Conservation (phyloP, 2,329 filamentous ascomycete species). For the Apiospora marii region DNA sequence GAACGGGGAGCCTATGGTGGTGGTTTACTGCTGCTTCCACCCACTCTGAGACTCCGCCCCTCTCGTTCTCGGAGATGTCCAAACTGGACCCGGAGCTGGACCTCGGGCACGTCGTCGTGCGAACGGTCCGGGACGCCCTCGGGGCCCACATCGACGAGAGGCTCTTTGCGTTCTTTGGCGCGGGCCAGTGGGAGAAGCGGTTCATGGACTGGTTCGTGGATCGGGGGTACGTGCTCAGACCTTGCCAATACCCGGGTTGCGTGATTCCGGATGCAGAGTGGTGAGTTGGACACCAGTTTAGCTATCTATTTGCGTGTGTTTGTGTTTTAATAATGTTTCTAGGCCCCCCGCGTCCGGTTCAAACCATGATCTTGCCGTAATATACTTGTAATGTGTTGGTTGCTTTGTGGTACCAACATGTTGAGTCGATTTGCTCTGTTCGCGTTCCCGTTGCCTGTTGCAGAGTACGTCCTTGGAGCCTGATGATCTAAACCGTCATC, state of each 20-base stretch:
- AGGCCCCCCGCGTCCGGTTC: not conserved
- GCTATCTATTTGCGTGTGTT: not conserved
- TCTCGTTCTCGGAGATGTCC: not conserved
- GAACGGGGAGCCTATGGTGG: not conserved
- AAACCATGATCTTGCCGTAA: too few relatives aligned
- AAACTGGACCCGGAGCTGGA: not conserved
- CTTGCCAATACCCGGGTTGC: slow-evolving; percentile 5
- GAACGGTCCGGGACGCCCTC: not conserved
- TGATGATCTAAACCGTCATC: not conserved
- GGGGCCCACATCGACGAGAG: not conserved
- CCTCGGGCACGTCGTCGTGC: not conserved
- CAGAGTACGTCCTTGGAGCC: too few relatives aligned
- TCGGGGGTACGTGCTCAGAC: not conserved
- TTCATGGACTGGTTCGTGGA: slow-evolving; percentile 16
- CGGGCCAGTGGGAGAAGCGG: not conserved
- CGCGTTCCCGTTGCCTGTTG: not conserved
- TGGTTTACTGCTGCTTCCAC: not conserved
- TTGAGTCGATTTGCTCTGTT: not conserved
- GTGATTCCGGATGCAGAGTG: not conserved
- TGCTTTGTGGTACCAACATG: not conserved
- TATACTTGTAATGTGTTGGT: not conserved
- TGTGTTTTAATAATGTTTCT: not conserved
- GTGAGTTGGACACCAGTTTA: not conserved
- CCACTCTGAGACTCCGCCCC: not conserved
- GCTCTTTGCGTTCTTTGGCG: not conserved